A percentile compares a stretch with the other conserved stretches of the same genome.
Evolutionary conservation across 2,329 filamentous ascomycete genomes (phyloP).

Genomic region (Neonectria sp.): DNA sequence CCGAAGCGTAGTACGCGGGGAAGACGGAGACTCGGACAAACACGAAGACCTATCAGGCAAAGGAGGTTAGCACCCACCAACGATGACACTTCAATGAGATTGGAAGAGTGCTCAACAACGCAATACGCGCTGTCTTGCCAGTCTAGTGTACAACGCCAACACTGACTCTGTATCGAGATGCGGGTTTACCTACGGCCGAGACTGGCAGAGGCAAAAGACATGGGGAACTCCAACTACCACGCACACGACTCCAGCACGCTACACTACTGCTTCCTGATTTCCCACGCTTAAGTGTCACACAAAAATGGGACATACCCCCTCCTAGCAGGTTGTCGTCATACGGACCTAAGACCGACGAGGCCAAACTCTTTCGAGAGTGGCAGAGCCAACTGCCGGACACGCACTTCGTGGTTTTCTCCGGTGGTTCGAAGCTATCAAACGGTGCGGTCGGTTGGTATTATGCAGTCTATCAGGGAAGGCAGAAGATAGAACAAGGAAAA

Average conservation of each 20-base stretch:
- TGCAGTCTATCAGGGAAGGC: neutral
- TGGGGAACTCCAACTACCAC: neutral
- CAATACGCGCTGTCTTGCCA: neutral
- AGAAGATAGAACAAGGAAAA: neutral
- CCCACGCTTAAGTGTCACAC: neutral
- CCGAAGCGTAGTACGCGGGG: neutral
- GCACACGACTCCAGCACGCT: neutral
- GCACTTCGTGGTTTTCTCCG: neutral
- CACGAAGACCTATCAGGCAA: neutral
- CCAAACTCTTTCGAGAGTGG: neutral
- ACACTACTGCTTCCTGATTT: neutral
- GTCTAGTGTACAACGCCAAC: neutral
- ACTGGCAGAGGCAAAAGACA: neutral
- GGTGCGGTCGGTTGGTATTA: neutral
- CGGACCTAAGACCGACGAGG: neutral
- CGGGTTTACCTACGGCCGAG: neutral
- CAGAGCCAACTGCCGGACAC: neutral
- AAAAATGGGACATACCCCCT: neutral
- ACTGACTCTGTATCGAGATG: neutral
- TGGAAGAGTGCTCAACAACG: neutral
- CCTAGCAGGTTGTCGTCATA: no score
- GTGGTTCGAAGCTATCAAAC: neutral
- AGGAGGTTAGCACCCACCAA: neutral
- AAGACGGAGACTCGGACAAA: neutral
- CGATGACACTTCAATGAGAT: no score